Base-by-base conservation (phyloP, 2,329 filamentous ascomycete species). In the Thelonectria discophora region DNA sequence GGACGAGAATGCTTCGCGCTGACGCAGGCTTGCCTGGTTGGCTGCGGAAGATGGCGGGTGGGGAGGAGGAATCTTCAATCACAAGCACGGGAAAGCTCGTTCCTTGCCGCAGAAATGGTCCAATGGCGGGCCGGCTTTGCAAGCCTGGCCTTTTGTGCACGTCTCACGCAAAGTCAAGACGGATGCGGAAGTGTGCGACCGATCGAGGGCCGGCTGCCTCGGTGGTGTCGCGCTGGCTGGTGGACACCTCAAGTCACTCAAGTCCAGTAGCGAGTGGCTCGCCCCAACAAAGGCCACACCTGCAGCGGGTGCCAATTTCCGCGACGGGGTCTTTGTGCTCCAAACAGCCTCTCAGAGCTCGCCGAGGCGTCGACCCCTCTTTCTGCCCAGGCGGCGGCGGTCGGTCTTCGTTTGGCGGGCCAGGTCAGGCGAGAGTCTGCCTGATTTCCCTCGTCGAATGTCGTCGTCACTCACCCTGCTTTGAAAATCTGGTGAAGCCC, bases 401-500 rank as follows among this genome's bases (percentile, higher is more conserved):
- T 47, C 46, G 51, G 46, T 47, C 51, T 32, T 51, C 20, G 52
- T 56, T 34, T 47, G 52, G 53, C 45, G 54, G 54, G 55, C 55
- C 58, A 62, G 50, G 54, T 56, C 59, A 61, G 63, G 59, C 56
- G 67, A 42, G 24, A n/a, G 42, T 64, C 60, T 69, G 68, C 68
- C 68, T 66, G 63, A 56, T 60, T 65, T 54, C 57, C 60, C 66
- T 59, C 51, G 42, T 47, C 47, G 58, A 66, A 53, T 40, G 59
- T 45, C 50, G 67, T 67, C 62, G 67, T 69, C 65, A 68, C 64
- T 66, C 64, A 65, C 58, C 69, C 65, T 71, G 63, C 66, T 71
- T 57, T 71, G 68, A 72, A 71, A 72, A 70, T 71, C 63, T 69
- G 65, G 68, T 71, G 60, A 71, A 70, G 66, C 60, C 68, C 65